Evolutionary conservation across 2,329 filamentous ascomycete species (phyloP).

Genomic region (Aspergillus hortae): DNA sequence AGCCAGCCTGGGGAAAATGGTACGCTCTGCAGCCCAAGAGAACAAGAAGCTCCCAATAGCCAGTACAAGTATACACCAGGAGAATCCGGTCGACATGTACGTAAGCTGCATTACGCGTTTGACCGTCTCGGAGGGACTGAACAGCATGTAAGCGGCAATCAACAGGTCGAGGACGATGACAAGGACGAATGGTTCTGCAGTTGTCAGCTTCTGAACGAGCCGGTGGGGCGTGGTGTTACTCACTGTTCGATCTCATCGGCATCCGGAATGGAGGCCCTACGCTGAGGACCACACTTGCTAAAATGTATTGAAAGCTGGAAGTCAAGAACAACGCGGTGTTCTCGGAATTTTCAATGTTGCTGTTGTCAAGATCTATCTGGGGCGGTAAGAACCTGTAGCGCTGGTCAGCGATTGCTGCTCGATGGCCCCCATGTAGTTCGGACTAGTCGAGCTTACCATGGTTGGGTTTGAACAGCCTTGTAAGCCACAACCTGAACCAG

Average conservation of each 20-base stretch:
- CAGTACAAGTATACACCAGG: slow-evolving; percentile 66
- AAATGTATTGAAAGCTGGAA: slow-evolving; percentile 92
- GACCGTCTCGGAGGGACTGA: slow-evolving; percentile 68
- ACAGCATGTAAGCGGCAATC: slow-evolving; percentile 75
- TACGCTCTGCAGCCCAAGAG: slow-evolving; percentile 69
- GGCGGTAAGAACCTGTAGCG: slow-evolving; percentile 70
- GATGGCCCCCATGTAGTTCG: not conserved
- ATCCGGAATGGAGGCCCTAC: slow-evolving; percentile 90
- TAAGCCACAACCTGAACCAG: slow-evolving; percentile 72
- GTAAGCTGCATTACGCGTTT: slow-evolving; percentile 80
- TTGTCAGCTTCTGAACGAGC: not conserved
- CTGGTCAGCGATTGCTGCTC: slow-evolving; percentile 12
- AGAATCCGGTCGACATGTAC: slow-evolving; percentile 67
- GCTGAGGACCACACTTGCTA: slow-evolving; percentile 82
- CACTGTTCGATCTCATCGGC: slow-evolving; percentile 73
- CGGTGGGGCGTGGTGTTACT: slow-evolving; percentile 32
- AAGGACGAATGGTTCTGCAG: slow-evolving; percentile 72
- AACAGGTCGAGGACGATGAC: slow-evolving; percentile 68
- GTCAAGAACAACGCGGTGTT: slow-evolving; percentile 88
- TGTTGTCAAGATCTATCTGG: slow-evolving; percentile 69
- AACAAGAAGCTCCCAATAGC: slow-evolving; percentile 65
- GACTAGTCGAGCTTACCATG: slow-evolving; percentile 58
- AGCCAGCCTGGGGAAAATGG: slow-evolving; percentile 66
- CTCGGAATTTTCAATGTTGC: slow-evolving; percentile 85
- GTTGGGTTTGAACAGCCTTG: slow-evolving; percentile 68